phyloP scores from a whole-genome alignment of 2,329 filamentous ascomycete genomes.

The Didymosphaeria variabile region DNA sequence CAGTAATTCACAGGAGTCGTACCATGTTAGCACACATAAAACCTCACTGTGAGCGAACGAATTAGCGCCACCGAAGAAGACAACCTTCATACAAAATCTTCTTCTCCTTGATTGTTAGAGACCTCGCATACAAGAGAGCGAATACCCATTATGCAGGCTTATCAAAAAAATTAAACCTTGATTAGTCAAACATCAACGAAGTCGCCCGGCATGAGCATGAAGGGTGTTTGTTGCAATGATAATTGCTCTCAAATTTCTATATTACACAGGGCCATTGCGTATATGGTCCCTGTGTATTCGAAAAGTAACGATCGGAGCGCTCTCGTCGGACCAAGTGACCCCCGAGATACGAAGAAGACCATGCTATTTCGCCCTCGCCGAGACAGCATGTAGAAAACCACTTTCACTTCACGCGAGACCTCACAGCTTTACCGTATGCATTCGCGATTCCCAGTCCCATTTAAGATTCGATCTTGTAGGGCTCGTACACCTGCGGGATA shows the following conservation, averaged over 20 bases:
- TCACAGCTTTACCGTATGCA: background rate
- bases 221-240: background rate
- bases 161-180: background rate
- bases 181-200: too few species aligned
- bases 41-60: too few species aligned
- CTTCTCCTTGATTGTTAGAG: background rate
- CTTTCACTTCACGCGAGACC: background rate
- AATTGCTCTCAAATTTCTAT: background rate
- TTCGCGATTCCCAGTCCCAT: background rate
- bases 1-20: too few species aligned
- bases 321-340: conserved; percentile 5
- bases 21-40: too few species aligned
- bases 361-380: background rate
- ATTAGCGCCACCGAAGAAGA: too few species aligned
- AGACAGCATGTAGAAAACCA: conserved; percentile 1
- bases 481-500: conserved; percentile 5
- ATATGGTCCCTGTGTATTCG: background rate
- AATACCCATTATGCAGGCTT: background rate
- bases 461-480: background rate
- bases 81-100: background rate
- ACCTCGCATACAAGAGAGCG: background rate
- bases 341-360: conserved; percentile 2
- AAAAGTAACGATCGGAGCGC: conserved; percentile 2
- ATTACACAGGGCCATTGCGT: background rate
- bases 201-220: background rate